Conservation (phyloP, 2,329 filamentous ascomycete genomes). For the Sporothrix pallida region DNA sequence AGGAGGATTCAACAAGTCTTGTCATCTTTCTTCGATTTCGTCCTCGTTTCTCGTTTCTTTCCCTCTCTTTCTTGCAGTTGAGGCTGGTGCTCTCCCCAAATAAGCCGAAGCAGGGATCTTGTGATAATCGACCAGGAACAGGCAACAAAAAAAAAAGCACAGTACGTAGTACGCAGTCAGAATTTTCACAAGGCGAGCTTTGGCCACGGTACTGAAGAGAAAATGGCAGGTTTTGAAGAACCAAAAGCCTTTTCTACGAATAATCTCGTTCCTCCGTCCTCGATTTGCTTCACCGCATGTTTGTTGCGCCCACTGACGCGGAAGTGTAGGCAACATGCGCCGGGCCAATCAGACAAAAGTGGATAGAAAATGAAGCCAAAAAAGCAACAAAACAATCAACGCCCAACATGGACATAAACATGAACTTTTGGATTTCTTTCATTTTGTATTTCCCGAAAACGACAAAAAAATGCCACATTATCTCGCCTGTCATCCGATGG, state of each 20-base stretch:
- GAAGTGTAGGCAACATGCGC: constrained; percentile 14
- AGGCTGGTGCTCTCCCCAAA: background rate
- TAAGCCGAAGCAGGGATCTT: background rate
- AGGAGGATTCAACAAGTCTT: background rate
- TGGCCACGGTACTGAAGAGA: background rate
- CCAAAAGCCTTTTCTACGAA: background rate
- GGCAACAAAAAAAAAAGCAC: constrained; percentile 1
- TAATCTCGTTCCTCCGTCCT: background rate
- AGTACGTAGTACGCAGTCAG: background rate
- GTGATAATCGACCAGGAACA: constrained; percentile 7
- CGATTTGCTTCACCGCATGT: constrained; percentile 24
- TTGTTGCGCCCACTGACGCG: constrained; percentile 9
- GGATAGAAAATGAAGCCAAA: background rate
- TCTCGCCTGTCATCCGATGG: constrained; percentile 6
- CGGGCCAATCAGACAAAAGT: constrained; percentile 15
- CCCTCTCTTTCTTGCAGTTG: background rate
- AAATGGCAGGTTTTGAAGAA: constrained; percentile 2
- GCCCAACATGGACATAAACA: background rate
- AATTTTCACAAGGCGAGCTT: background rate
- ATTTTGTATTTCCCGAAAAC: constrained; percentile 5
- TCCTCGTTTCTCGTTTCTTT: background rate
- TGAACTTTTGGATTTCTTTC: background rate
- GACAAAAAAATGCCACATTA: background rate
- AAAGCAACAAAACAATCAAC: background rate
- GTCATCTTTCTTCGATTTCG: no score